These are phyloP conservation scores for Blastocystis hominis DNA, from an alignment of 352 stramenopile genomes.

Conservation along the genomic window DNA sequence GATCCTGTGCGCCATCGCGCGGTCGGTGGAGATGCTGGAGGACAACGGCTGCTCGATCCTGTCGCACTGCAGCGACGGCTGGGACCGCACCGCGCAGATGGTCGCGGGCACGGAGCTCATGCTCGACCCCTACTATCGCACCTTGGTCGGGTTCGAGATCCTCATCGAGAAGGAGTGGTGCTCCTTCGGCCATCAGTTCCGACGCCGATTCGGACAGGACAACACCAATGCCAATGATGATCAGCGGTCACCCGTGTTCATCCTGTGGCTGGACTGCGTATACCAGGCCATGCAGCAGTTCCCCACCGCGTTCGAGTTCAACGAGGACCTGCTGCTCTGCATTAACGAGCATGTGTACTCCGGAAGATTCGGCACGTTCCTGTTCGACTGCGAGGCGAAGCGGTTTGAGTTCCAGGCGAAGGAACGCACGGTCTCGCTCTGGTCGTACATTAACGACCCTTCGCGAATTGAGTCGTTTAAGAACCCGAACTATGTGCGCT, in stretches of 20 bases:
- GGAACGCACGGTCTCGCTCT: slow-evolving; percentile 46
- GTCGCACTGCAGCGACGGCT: slow-evolving; percentile 95
- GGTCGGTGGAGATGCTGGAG: slow-evolving; percentile 82
- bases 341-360: slow-evolving; percentile 89
- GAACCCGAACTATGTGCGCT: slow-evolving; percentile 26
- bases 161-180: slow-evolving; percentile 96
- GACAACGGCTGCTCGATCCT: slow-evolving; percentile 83
- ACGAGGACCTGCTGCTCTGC: slow-evolving; percentile 76
- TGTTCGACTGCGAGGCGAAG: slow-evolving; percentile 87
- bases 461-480: slow-evolving; percentile 19
- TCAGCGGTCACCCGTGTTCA: slow-evolving; percentile 90
- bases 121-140: slow-evolving; percentile 92
- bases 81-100: slow-evolving; percentile 96
- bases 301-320: slow-evolving; percentile 92
- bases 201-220: slow-evolving; percentile 80
- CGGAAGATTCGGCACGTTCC: slow-evolving; percentile 90
- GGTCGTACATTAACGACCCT: slow-evolving; percentile 56
- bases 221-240: slow-evolving; percentile 82
- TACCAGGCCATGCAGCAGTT: slow-evolving; percentile 91
- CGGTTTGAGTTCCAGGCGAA: slow-evolving; percentile 60
- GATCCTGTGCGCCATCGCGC: slow-evolving; percentile 80
- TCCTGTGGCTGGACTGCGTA: slow-evolving; percentile 94
- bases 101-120: slow-evolving; percentile 84
- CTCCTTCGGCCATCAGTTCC: slow-evolving; percentile 92
- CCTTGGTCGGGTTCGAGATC: slow-evolving; percentile 84